Evolutionary conservation across 2,329 filamentous ascomycete genomes (phyloP).

Genomic region (Diaporthe helianthi): DNA sequence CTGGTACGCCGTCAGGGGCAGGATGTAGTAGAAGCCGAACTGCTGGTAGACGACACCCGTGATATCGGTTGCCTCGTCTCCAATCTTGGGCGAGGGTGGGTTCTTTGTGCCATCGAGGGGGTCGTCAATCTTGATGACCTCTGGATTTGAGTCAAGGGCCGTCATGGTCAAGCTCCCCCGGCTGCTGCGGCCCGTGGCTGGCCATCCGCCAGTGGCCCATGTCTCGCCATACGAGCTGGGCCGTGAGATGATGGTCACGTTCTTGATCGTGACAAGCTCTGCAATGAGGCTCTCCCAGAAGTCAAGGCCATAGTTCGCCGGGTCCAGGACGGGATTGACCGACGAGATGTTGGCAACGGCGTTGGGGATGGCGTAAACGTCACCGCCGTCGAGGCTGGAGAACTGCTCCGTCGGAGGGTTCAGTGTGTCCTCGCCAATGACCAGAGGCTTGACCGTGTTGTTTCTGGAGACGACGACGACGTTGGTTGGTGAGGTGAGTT

Average conservation of each 20-base stretch:
- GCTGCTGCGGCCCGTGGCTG: conserved; percentile 65
- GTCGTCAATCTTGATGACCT: conserved; percentile 69
- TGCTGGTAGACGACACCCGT: conserved; percentile 72
- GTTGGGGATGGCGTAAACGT: conserved; percentile 71
- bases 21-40: conserved; percentile 73
- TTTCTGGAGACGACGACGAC: conserved; percentile 60
- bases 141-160: conserved; percentile 70
- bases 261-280: conserved; percentile 70
- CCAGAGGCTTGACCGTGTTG: conserved; percentile 61
- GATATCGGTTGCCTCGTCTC: conserved; percentile 69
- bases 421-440: conserved; percentile 64
- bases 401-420: conserved; percentile 68
- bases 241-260: conserved; percentile 62
- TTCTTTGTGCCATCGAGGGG: conserved; percentile 72
- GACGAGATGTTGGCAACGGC: conserved; percentile 63
- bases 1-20: conserved; percentile 66
- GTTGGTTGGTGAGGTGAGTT: conserved; percentile 64
- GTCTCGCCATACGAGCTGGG: conserved; percentile 72
- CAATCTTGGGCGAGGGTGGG: conserved; percentile 65
- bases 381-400: conserved; percentile 68
- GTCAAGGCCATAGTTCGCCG: conserved; percentile 69
- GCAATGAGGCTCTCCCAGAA: conserved; percentile 76
- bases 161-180: conserved; percentile 71
- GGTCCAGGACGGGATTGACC: conserved; percentile 67
- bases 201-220: conserved; percentile 73